phyloP scores from a whole-genome alignment of 441 rosid genomes.

The Gossypium schwendimanii region DNA sequence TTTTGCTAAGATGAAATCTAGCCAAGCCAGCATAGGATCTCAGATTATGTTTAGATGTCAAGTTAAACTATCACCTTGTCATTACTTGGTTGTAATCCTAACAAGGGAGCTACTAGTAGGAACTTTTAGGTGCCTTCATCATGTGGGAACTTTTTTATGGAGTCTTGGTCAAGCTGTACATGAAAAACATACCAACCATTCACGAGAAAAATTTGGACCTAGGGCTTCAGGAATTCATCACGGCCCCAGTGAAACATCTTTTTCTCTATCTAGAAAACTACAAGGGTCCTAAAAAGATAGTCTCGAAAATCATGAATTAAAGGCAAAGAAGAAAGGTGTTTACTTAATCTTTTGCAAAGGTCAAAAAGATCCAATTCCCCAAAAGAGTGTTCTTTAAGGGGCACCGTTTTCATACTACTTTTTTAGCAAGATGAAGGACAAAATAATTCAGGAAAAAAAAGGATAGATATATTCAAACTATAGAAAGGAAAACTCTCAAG shows the following conservation, averaged over 20 bases:
- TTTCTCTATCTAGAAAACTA: not conserved
- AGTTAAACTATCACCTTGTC: not conserved
- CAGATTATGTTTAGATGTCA: not conserved
- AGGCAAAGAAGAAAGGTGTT: constrained; percentile 26
- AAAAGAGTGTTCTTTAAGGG: constrained; percentile 27
- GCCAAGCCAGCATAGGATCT: not conserved
- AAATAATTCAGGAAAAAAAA: not conserved
- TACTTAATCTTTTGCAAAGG: constrained; percentile 32
- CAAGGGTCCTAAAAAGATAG: constrained; percentile 4
- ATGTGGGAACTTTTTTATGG: not conserved
- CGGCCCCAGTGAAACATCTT: constrained; percentile 9
- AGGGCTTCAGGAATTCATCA: constrained; percentile 15
- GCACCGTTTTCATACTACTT: constrained; percentile 21
- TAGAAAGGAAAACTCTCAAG: not conserved
- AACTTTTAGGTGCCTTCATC: not conserved
- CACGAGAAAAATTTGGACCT: constrained; percentile 21
- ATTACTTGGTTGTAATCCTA: not conserved
- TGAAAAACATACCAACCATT: constrained; percentile 16
- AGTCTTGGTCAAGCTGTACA: constrained; percentile 15
- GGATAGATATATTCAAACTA: not conserved
- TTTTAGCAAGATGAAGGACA: not conserved
- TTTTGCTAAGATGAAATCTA: not conserved
- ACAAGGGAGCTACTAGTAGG: not conserved
- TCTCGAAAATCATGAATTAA: constrained; percentile 18
- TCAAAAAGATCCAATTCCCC: constrained; percentile 49